Percentiles rank a stretch among this genome's conserved stretches.
phyloP scores from a whole-genome alignment of 345 rosid species.

The Durio zibethinus region DNA sequence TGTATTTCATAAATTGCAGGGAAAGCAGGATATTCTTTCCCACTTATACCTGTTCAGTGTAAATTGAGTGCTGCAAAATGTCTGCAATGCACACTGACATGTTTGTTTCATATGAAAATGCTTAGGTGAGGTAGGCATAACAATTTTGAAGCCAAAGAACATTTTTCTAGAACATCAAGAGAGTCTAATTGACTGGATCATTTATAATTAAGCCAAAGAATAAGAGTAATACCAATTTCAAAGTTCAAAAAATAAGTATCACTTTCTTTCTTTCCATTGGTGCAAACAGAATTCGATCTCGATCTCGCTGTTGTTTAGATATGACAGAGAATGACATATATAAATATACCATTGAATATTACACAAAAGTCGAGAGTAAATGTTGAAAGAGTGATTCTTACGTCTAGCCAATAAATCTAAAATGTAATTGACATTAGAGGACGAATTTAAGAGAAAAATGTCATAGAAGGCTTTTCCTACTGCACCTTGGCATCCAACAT shows the following conservation, averaged over 20 bases:
- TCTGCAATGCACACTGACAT: background rate
- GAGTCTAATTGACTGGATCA: background rate
- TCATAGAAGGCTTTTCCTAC: background rate
- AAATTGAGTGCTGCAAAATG: background rate
- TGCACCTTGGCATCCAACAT: background rate
- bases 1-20: too few species aligned
- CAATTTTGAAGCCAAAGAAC: background rate
- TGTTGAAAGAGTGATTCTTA: background rate
- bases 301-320: background rate
- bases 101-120: background rate
- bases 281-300: background rate
- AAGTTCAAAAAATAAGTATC: background rate
- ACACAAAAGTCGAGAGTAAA: background rate
- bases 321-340: background rate
- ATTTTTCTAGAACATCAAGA: background rate
- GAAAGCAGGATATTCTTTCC: background rate
- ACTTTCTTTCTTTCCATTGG: background rate
- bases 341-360: too few species aligned
- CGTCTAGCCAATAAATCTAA: conserved; percentile 4
- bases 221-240: background rate
- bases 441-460: background rate
- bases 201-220: background rate
- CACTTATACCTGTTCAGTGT: background rate
- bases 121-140: background rate
- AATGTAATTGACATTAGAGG: background rate